Conservation (phyloP, 2,329 filamentous ascomycete genomes). For the Arthrobotrys entomopaga region DNA sequence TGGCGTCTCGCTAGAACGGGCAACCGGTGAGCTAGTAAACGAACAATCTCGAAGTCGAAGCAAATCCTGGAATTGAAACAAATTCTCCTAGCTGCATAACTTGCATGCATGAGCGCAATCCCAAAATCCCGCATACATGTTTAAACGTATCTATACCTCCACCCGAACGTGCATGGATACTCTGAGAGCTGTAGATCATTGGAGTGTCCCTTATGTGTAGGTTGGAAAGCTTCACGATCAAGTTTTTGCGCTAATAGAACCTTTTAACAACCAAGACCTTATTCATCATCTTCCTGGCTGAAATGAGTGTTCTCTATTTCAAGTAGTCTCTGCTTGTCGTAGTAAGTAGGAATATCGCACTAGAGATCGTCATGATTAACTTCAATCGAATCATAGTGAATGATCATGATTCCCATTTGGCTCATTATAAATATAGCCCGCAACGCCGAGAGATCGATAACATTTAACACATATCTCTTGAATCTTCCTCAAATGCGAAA, state of each 20-base stretch:
- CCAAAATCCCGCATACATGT: constrained; percentile 4
- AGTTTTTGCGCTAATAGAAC: background rate
- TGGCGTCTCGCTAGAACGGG: constrained; percentile 10
- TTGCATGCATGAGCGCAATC: background rate
- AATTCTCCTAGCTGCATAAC: constrained; percentile 6
- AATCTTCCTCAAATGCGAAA: background rate
- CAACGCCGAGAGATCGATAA: no score
- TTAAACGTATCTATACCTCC: background rate
- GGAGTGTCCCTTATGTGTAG: background rate
- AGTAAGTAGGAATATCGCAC: background rate
- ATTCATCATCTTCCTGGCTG: background rate
- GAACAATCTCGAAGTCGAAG: background rate
- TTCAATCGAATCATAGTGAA: no score
- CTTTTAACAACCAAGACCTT: background rate
- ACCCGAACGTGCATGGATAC: background rate
- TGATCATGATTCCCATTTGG: no score
- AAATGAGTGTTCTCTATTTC: no score
- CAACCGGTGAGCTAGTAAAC: constrained; percentile 4
- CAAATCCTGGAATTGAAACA: constrained; percentile 3
- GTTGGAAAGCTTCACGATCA: background rate
- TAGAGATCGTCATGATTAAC: no score
- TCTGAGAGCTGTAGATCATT: constrained; percentile 4
- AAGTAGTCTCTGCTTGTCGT: background rate
- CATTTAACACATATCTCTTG: background rate
- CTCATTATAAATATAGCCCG: no score